A percentile compares a stretch with the other conserved stretches of the same genome.
Evolutionary conservation across 2,329 filamentous ascomycete species (phyloP).

Genomic region (Aspergillus fijiensis): DNA sequence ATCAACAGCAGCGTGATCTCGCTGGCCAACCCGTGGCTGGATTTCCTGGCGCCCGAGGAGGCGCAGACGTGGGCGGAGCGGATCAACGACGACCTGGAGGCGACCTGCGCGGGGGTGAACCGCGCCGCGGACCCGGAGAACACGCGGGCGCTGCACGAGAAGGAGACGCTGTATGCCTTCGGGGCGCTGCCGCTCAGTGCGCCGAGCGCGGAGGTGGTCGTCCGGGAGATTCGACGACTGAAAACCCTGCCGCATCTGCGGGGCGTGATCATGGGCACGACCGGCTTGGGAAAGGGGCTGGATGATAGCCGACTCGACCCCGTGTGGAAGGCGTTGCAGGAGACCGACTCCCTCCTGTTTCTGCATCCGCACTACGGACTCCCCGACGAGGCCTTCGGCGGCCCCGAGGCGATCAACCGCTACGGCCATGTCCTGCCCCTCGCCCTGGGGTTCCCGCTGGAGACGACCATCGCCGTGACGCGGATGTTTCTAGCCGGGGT

Average conservation of each 20-base stretch:
- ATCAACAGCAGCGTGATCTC: slow-evolving; percentile 85
- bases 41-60: slow-evolving; percentile 67
- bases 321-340: slow-evolving; percentile 68
- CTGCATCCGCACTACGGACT: slow-evolving; percentile 91
- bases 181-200: slow-evolving; percentile 77
- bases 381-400: slow-evolving; percentile 77
- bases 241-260: slow-evolving; percentile 65
- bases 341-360: slow-evolving; percentile 68
- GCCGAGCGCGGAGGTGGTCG: slow-evolving; percentile 59
- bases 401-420: slow-evolving; percentile 63
- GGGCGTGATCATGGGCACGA: slow-evolving; percentile 86
- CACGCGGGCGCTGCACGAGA: slow-evolving; percentile 41
- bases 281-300: slow-evolving; percentile 74
- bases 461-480: slow-evolving; percentile 86
- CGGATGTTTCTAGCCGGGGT: slow-evolving; percentile 85
- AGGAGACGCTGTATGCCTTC: slow-evolving; percentile 76
- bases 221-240: slow-evolving; percentile 62
- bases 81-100: slow-evolving; percentile 77
- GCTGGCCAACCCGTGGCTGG: slow-evolving; percentile 90
- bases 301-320: slow-evolving; percentile 74
- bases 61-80: slow-evolving; percentile 63
- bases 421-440: slow-evolving; percentile 88
- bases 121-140: slow-evolving; percentile 20
- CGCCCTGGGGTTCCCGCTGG: slow-evolving; percentile 83
- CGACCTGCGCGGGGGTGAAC: slow-evolving; percentile 60